phyloP scores from a whole-genome alignment of 2,329 filamentous ascomycete genomes.

The Epichloe gansuensis region DNA sequence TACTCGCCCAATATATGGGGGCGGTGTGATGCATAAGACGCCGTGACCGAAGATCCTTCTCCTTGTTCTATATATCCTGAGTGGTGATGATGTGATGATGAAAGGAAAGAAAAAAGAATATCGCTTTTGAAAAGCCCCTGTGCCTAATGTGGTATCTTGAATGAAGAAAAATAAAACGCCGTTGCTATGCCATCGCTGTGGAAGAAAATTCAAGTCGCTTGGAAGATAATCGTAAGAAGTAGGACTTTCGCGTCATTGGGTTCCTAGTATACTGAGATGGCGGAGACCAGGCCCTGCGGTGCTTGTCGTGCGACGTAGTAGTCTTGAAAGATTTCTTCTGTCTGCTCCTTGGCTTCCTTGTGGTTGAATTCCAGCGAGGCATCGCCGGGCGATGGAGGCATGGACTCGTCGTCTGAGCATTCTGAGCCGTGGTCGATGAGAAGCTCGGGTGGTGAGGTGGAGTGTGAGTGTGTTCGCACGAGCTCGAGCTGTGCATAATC shows the following conservation, averaged over 20 bases:
- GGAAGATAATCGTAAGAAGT: slow-evolving; percentile 1
- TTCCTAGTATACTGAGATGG: slow-evolving; percentile 43
- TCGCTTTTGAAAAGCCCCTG: slow-evolving; percentile 11
- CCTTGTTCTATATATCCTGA: slow-evolving; percentile 6
- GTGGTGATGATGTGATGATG: slow-evolving; percentile 4
- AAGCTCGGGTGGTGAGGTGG: slow-evolving; percentile 49
- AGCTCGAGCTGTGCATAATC: slow-evolving; percentile 53
- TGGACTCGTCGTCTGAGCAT: slow-evolving; percentile 61
- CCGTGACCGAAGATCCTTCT: slow-evolving; percentile 3
- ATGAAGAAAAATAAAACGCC: slow-evolving; percentile 12
- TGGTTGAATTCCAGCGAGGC: slow-evolving; percentile 45
- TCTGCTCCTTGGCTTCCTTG: slow-evolving; percentile 36
- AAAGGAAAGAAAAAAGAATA: slow-evolving; percentile 5
- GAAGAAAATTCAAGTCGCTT: slow-evolving; percentile 6
- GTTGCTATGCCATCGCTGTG: slow-evolving; percentile 16
- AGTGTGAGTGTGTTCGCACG: slow-evolving; percentile 55
- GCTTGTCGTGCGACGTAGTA: slow-evolving; percentile 42
- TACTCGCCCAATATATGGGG: slow-evolving; percentile 1
- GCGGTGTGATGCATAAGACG: neutral
- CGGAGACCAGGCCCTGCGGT: slow-evolving; percentile 36
- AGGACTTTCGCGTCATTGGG: neutral
- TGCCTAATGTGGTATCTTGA: slow-evolving; percentile 15
- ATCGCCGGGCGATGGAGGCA: slow-evolving; percentile 58
- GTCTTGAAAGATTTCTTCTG: slow-evolving; percentile 35
- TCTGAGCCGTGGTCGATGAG: slow-evolving; percentile 58